These are phyloP conservation scores for Incumbomyces lentus DNA, from an alignment of 2,329 filamentous ascomycete genomes.

Conservation along the genomic window DNA sequence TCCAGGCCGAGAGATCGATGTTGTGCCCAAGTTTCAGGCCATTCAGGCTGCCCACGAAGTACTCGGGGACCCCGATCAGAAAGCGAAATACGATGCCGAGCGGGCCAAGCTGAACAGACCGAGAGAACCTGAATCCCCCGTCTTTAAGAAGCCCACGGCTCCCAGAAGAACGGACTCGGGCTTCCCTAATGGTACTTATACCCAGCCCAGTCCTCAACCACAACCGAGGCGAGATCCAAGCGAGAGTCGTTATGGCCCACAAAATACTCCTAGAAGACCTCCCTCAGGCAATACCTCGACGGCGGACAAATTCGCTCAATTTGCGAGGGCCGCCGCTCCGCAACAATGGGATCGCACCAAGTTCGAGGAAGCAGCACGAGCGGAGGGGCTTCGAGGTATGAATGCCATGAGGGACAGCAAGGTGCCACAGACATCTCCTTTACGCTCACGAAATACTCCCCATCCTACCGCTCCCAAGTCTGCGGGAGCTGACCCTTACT, in stretches of 20 bases:
- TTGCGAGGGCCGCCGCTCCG: conserved; percentile 13
- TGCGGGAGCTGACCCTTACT: conserved; percentile 5
- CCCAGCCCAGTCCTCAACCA: conserved; percentile 14
- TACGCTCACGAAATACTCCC: conserved; percentile 8
- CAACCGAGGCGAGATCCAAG: conserved; percentile 13
- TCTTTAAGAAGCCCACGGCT: conserved; percentile 12
- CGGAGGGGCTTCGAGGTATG: conserved; percentile 18
- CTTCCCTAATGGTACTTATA: conserved; percentile 6
- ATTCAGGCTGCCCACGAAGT: conserved; percentile 83
- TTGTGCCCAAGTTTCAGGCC: conserved; percentile 70
- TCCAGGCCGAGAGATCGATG: conserved; percentile 68
- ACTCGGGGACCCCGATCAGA: conserved; percentile 48
- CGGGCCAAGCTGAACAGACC: conserved; percentile 26
- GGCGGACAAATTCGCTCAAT: conserved; percentile 19
- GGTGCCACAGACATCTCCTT: conserved; percentile 12
- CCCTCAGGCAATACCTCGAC: conserved; percentile 11
- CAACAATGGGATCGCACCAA: conserved; percentile 16
- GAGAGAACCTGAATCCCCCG: conserved; percentile 12
- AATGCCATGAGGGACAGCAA: conserved; percentile 14
- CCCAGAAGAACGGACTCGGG: conserved; percentile 1
- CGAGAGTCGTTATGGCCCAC: conserved; percentile 7
- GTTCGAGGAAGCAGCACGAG: conserved; percentile 15
- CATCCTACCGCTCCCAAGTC: conserved; percentile 19
- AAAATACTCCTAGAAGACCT: conserved; percentile 9
- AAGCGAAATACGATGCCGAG: conserved; percentile 53